A percentile compares a stretch with the other conserved stretches of the same genome.
Conservation (phyloP, 352 stramenopile species). For the Phytophthora palmivora region DNA sequence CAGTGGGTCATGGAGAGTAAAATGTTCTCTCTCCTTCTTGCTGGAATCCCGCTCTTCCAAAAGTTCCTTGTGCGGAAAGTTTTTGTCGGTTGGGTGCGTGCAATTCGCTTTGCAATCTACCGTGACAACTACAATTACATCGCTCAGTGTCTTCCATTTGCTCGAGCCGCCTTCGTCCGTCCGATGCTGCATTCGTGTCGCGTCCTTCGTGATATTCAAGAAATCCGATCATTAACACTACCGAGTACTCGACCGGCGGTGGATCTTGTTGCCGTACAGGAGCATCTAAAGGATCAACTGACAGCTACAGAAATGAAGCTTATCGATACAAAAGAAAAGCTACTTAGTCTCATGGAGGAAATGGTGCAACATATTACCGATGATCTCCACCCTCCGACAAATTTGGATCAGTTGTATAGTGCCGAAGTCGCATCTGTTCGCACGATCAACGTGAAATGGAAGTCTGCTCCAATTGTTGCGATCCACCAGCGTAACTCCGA, state of each 20-base stretch:
- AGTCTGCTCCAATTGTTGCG: constrained; percentile 61
- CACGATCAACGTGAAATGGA: constrained; percentile 62
- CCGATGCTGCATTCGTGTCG: constrained; percentile 51
- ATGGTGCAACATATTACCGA: constrained; percentile 61
- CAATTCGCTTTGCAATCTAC: constrained; percentile 51
- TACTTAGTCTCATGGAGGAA: constrained; percentile 52
- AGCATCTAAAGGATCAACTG: constrained; percentile 55
- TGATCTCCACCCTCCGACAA: constrained; percentile 47
- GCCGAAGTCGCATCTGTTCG: constrained; percentile 53
- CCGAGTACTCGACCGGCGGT: constrained; percentile 40
- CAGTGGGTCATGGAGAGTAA: constrained; percentile 82
- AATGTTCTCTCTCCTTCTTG: constrained; percentile 75
- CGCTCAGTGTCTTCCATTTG: constrained; percentile 42
- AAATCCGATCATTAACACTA: constrained; percentile 48
- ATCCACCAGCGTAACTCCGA: constrained; percentile 43
- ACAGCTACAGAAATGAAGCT: constrained; percentile 56
- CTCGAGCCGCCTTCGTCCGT: constrained; percentile 43
- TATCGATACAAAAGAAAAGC: constrained; percentile 70
- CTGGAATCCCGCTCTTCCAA: constrained; percentile 76
- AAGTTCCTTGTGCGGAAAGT: constrained; percentile 71
- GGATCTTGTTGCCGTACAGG: constrained; percentile 45
- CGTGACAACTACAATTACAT: constrained; percentile 48
- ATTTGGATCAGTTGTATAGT: constrained; percentile 60
- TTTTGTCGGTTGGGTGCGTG: constrained; percentile 56
- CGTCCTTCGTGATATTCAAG: constrained; percentile 49